These are phyloP conservation scores for Leucosporidium yakuticum DNA, from an alignment of 768 basidiomycete species.

Conservation along the genomic window DNA sequence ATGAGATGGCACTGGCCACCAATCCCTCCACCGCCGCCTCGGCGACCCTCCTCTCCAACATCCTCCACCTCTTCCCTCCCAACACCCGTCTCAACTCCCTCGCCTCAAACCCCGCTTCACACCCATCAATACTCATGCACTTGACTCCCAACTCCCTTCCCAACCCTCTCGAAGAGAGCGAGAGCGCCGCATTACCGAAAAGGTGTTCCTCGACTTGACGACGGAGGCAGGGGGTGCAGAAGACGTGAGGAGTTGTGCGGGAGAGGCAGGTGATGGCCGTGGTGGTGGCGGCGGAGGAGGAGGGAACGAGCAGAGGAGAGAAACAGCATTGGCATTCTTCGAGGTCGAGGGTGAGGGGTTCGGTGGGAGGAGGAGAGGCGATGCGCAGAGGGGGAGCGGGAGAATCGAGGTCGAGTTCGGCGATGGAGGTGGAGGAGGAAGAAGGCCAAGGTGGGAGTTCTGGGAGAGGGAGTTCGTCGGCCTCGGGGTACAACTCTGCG, in stretches of 20 bases:
- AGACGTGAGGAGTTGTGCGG: not conserved
- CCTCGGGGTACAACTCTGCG: no score
- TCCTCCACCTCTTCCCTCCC: not conserved
- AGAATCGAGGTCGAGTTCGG: no score
- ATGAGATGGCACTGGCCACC: no score
- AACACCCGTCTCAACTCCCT: not conserved
- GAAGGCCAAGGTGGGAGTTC: no score
- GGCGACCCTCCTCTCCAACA: not conserved
- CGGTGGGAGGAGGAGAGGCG: not conserved
- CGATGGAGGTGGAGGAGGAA: no score
- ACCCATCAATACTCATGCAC: not conserved
- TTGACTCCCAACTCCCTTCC: not conserved
- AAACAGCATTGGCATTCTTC: conserved; percentile 21
- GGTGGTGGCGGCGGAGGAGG: not conserved
- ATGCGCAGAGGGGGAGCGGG: not conserved
- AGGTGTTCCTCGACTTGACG: not conserved
- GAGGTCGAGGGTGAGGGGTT: no score
- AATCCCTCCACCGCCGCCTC: not conserved
- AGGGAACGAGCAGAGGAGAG: not conserved
- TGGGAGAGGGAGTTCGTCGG: no score
- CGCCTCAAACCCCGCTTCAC: not conserved
- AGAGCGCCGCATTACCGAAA: not conserved
- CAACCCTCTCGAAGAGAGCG: no score
- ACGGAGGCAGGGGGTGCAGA: conserved; percentile 5
- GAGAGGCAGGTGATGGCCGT: not conserved